Evolutionary conservation across 352 stramenopile species (phyloP).

Genomic region (Phytophthora hybrid): DNA sequence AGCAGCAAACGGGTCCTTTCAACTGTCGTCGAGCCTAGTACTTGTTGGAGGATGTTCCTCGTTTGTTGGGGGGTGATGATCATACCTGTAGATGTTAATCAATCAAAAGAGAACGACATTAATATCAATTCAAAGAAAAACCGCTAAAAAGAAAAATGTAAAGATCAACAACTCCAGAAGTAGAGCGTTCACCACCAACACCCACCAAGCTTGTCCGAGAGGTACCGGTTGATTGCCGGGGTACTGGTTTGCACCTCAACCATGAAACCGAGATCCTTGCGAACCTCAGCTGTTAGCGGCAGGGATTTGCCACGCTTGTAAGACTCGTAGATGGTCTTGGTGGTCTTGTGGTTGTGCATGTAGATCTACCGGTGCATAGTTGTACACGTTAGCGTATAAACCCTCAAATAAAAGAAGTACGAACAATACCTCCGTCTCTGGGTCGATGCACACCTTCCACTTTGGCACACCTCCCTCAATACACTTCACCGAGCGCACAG

Average conservation of each 20-base stretch:
- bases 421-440: neutral
- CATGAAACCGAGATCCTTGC: neutral
- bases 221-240: neutral
- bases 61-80: too few relatives aligned
- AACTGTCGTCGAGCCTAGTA: too few relatives aligned
- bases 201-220: neutral
- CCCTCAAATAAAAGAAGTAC: neutral
- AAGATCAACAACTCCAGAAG: neutral
- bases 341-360: neutral
- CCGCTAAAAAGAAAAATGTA: neutral
- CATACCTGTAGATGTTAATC: too few relatives aligned
- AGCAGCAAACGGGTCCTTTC: too few relatives aligned
- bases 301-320: neutral
- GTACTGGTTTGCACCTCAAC: neutral
- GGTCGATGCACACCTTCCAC: slow-evolving; percentile 1
- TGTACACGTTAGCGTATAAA: neutral
- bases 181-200: neutral
- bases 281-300: neutral
- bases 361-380: neutral
- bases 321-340: neutral
- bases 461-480: neutral
- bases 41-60: too few relatives aligned
- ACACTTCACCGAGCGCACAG: neutral
- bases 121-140: neutral
- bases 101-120: neutral